Conservation (phyloP, 1,139 yeast species). For the Yamadazyma buinensis region DNA sequence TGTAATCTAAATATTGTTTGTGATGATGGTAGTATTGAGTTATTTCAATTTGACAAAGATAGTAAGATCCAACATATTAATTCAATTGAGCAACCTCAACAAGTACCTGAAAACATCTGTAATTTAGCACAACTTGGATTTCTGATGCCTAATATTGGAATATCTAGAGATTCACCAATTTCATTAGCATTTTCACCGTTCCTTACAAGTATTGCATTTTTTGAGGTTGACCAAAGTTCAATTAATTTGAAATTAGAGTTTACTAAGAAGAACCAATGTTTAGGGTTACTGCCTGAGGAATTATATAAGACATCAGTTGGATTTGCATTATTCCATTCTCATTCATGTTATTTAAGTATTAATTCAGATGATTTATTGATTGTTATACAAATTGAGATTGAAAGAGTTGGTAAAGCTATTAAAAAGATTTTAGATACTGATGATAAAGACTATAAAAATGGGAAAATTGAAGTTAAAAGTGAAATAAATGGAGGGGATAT, state of each 20-base stretch:
- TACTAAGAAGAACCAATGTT: constrained; percentile 20
- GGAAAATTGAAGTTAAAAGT: too few relatives aligned
- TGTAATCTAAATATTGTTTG: not conserved
- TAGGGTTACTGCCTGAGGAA: constrained; percentile 24
- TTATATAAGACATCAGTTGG: constrained; percentile 50
- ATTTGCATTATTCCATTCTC: constrained; percentile 62
- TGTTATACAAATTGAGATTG: constrained; percentile 46
- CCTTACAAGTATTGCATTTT: constrained; percentile 46
- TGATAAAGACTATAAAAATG: too few relatives aligned
- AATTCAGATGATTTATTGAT: constrained; percentile 66
- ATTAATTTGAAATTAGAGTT: constrained; percentile 25
- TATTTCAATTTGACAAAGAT: too few relatives aligned
- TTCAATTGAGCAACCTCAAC: not conserved
- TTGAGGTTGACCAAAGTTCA: constrained; percentile 17
- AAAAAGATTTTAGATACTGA: constrained; percentile 15
- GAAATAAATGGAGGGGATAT: too few relatives aligned
- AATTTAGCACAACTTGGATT: constrained; percentile 57
- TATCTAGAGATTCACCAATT: constrained; percentile 23
- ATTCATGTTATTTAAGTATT: constrained; percentile 60
- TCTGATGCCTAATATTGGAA: constrained; percentile 30
- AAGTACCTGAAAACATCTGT: constrained; percentile 1
- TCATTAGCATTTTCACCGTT: constrained; percentile 54
- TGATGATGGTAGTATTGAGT: not conserved
- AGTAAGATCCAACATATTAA: too few relatives aligned
- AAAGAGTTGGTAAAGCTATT: constrained; percentile 19